A percentile compares a stretch with the other conserved stretches of the same genome.
Conservation (phyloP, 176 grass and related monocot genomes). For the Tillandsia fasciculata region DNA sequence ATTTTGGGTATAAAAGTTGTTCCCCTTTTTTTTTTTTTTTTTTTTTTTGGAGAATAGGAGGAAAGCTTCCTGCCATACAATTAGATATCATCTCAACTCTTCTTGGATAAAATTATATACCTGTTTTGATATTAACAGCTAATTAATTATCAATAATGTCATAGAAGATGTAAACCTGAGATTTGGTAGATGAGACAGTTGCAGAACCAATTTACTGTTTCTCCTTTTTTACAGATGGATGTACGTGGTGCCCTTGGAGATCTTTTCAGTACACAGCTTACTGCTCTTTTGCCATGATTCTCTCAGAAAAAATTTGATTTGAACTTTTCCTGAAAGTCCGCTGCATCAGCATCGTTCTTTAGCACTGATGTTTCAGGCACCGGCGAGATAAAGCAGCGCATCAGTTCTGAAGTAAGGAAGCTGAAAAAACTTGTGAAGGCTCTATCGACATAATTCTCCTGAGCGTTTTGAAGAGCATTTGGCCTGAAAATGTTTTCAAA, state of each 20-base stretch:
- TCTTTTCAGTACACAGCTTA: conserved; percentile 88
- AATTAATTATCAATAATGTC: background rate
- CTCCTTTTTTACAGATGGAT: conserved; percentile 63
- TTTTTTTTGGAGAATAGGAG: background rate
- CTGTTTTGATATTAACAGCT: background rate
- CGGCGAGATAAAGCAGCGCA: background rate
- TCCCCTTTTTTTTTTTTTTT: background rate
- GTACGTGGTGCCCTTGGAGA: conserved; percentile 78
- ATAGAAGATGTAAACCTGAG: background rate
- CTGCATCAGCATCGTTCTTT: conserved; percentile 22
- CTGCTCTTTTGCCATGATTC: conserved; percentile 46
- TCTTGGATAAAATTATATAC: background rate
- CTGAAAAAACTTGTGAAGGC: background rate
- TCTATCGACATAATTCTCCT: background rate
- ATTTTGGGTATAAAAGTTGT: too few relatives aligned
- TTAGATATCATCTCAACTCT: background rate
- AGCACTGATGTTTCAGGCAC: conserved; percentile 15
- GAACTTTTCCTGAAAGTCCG: conserved; percentile 23
- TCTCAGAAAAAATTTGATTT: conserved; percentile 29
- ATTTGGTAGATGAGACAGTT: background rate
- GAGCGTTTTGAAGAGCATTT: background rate
- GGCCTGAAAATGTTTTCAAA: background rate
- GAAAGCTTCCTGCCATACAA: background rate
- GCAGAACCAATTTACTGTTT: conserved; percentile 15
- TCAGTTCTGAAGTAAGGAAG: background rate